These are phyloP conservation scores for Tulasnella calospora DNA, from an alignment of 768 basidiomycete species.

Conservation along the genomic window DNA sequence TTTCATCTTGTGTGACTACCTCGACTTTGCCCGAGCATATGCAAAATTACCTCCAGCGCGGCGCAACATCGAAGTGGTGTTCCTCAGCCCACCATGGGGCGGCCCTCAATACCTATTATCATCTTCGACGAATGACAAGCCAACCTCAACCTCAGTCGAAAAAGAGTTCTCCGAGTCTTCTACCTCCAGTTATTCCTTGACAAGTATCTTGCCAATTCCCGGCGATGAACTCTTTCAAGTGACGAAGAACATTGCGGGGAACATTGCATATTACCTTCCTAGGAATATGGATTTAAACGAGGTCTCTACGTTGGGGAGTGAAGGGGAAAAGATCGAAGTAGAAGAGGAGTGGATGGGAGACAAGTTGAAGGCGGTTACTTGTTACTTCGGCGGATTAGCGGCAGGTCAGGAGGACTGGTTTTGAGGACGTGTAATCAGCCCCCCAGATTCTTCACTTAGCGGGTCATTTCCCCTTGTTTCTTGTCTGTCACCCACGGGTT, in stretches of 20 bases:
- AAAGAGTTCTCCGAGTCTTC: conserved; percentile 40
- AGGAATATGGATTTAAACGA: conserved; percentile 73
- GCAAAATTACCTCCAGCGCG: conserved; percentile 31
- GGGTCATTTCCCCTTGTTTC: neutral
- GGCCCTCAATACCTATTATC: conserved; percentile 66
- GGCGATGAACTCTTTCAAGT: conserved; percentile 78
- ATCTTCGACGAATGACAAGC: conserved; percentile 29
- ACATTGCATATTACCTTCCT: conserved; percentile 82
- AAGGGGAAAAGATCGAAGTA: conserved; percentile 69
- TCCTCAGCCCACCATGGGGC: conserved; percentile 95
- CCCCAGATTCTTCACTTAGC: too few relatives aligned
- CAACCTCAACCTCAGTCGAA: neutral
- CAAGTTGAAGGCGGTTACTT: conserved; percentile 90
- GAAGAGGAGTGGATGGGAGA: conserved; percentile 96
- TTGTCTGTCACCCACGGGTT: neutral
- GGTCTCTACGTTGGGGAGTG: conserved; percentile 49
- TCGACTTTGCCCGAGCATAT: conserved; percentile 66
- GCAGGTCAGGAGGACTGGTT: conserved; percentile 60
- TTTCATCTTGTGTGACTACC: conserved; percentile 82
- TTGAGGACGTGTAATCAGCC: neutral
- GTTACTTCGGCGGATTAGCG: conserved; percentile 85
- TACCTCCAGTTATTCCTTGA: conserved; percentile 54
- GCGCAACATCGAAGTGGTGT: conserved; percentile 69
- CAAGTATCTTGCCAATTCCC: conserved; percentile 69
- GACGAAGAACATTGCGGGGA: conserved; percentile 63